These are phyloP conservation scores for Cercospora beticola DNA, from an alignment of 2,329 filamentous ascomycete species.

Conservation along the genomic window DNA sequence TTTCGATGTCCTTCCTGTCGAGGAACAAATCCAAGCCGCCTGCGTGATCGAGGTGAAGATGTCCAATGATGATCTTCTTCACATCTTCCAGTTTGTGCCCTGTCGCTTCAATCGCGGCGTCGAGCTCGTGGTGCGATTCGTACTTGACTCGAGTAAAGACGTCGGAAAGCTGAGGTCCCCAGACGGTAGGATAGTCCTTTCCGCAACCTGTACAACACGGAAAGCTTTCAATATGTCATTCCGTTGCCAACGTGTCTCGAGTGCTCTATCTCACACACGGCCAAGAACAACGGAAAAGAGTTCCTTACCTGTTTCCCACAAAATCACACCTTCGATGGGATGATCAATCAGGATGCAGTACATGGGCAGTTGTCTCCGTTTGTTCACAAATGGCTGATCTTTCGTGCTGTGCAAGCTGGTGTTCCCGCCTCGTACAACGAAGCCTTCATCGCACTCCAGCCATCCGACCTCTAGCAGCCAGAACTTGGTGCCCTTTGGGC, in stretches of 20 bases:
- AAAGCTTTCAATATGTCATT: slow-evolving; percentile 2
- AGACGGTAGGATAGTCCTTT: slow-evolving; percentile 41
- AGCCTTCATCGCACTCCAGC: slow-evolving; percentile 50
- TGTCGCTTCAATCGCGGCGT: slow-evolving; percentile 38
- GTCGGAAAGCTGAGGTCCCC: slow-evolving; percentile 38
- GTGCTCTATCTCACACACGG: neutral
- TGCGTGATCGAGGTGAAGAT: slow-evolving; percentile 41
- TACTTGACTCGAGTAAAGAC: slow-evolving; percentile 38
- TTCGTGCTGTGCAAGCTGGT: slow-evolving; percentile 39
- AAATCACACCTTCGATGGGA: slow-evolving; percentile 46
- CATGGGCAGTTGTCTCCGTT: slow-evolving; percentile 45
- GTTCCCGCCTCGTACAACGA: slow-evolving; percentile 46
- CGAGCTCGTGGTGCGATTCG: slow-evolving; percentile 38
- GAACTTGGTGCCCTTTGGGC: slow-evolving; percentile 50
- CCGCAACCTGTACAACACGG: slow-evolving; percentile 38
- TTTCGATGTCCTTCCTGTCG: slow-evolving; percentile 38
- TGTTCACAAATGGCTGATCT: slow-evolving; percentile 42
- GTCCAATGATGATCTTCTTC: slow-evolving; percentile 41
- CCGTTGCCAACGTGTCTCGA: neutral
- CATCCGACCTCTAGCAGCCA: slow-evolving; percentile 40
- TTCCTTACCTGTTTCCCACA: slow-evolving; percentile 43
- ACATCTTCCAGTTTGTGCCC: slow-evolving; percentile 39
- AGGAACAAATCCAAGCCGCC: slow-evolving; percentile 37
- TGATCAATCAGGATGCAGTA: slow-evolving; percentile 48
- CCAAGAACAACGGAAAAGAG: neutral